Base-by-base conservation (phyloP, 345 rosid genomes). In the Stellera chamaejasme region DNA sequence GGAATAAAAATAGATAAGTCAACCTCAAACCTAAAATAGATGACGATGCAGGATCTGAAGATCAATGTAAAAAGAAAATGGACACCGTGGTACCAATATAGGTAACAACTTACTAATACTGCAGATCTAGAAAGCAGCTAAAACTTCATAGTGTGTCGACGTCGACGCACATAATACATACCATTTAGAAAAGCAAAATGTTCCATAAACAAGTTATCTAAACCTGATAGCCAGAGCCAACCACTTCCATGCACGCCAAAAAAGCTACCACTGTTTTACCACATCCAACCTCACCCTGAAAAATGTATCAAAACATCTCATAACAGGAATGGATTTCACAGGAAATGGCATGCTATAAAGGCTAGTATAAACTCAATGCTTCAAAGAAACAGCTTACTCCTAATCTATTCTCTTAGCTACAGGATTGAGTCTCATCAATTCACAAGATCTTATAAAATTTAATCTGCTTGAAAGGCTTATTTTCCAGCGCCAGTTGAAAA, bases 281-380 rank as follows among this genome's bases (percentile, higher is more conserved):
- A 67, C 99, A 93, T 59, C 99, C 99, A 66, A 93, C 96, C 62
- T 93, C 97, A 52, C 97, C 99, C 97, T 93, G 69, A 27, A 73
- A 50, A 49, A 56, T 73, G 58, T 15, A 66, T 49, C 23, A 25
- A 27, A n/a, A 6, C 58, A 54, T 54, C 7, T 46, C 39, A 32
- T 32, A 4, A 32, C 39, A 32, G 39, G 39, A 19, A 19, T 32
- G 3, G 39, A 19, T 19, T 32, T 32, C 39, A 32, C 39, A 32
- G 9, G 39, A 32, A 32, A 32, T 32, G 5, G 39, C 7, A 32
- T 32, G 39, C 39, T 32, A 4, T 32, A 32, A 32, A 4, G 9
- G 9, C 39, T 32, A 32, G 39, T 32, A 5, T 32, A 5, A 32
- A 32, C 39, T 32, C 39, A 32, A 32, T 32, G 39, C 2, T 32